Evolutionary conservation across 2,329 filamentous ascomycete species (phyloP).

Genomic region (Colletotrichum viniferum): DNA sequence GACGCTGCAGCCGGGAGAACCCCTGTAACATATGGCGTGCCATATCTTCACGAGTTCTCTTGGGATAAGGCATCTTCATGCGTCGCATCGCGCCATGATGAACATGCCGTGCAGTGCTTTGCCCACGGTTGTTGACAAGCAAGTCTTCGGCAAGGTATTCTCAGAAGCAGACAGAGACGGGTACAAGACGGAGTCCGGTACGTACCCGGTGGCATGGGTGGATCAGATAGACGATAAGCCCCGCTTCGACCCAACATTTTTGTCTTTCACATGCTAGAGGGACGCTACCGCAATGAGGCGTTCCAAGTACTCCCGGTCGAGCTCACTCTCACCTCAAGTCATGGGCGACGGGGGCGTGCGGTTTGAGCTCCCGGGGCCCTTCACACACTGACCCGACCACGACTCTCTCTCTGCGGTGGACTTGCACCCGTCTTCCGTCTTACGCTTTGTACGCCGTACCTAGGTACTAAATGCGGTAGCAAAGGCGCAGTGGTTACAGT

Average conservation of each 20-base stretch:
- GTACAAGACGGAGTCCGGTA: not conserved
- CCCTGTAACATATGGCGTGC: slow-evolving; percentile 2
- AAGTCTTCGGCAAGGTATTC: not conserved
- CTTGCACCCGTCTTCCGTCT: not conserved
- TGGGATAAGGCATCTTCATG: not conserved
- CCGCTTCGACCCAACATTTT: slow-evolving; percentile 22
- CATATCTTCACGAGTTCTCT: not conserved
- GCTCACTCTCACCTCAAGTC: not conserved
- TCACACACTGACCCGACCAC: not conserved
- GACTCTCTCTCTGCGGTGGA: not conserved
- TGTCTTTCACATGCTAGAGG: slow-evolving; percentile 18
- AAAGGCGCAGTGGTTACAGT: not conserved
- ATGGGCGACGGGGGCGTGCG: not conserved
- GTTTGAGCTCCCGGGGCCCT: not conserved
- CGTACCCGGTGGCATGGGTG: slow-evolving; percentile 2
- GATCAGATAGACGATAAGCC: slow-evolving; percentile 13
- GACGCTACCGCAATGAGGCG: not conserved
- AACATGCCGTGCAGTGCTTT: not conserved
- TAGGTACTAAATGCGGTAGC: not conserved
- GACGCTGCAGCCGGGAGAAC: not conserved
- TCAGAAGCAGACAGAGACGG: not conserved
- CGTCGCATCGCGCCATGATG: slow-evolving; percentile 1
- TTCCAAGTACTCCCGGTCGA: not conserved
- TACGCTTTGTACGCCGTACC: not conserved
- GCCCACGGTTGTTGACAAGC: not conserved